Evolutionary conservation across 257 asterid genomes (phyloP), one percentile per base, ranked within the genome.

Genomic region (Catharanthus roseus): DNA sequence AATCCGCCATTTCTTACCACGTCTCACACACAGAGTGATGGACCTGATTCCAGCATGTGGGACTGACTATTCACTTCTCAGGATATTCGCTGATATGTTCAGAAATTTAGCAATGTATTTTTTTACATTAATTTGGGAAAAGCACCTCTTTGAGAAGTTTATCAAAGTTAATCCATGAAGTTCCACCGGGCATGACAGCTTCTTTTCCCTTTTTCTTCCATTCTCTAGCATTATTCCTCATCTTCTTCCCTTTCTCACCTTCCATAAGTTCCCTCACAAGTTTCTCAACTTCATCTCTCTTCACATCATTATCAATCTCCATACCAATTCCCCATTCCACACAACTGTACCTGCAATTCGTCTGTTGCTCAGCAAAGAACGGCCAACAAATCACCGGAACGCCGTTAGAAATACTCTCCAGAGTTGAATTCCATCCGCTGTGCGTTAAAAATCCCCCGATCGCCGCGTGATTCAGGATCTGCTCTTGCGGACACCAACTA

Each of bases 331-430:
- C 85, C 89, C 87, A 84, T 38, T 82, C 87, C 26, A 70, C 78
- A 9, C 86, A 80, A 9, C 83, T 68, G 12, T 51, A 86, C 69
- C 87, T 67, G 24, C 91, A 84, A 16, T 86, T 86, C 0, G 86
- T 80, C 70, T 77, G 89, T 72, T 86, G 91, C 54, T 86, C 91
- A 0, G 82, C 89, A 3, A 84, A 86, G 19, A 82, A 80, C 0
- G 91, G 91, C 91, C 87, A 86, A 60, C 89, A 84, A 13, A 86
- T 73, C 68, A 86, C 55, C 0, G 89, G 89, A 38, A 84, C 87
- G 0, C 91, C 91, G 0, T 78, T 61, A 0, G 34, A 74, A 0
- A 86, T 61, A 10, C 86, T 87, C 13, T 87, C 92, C 2, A 80
- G 0, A 0, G 88, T 84, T 24, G 88, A 86, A 21, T 86, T 86